Base-by-base conservation (phyloP, 768 basidiomycete genomes). In the Pulveroboletus sp. region DNA sequence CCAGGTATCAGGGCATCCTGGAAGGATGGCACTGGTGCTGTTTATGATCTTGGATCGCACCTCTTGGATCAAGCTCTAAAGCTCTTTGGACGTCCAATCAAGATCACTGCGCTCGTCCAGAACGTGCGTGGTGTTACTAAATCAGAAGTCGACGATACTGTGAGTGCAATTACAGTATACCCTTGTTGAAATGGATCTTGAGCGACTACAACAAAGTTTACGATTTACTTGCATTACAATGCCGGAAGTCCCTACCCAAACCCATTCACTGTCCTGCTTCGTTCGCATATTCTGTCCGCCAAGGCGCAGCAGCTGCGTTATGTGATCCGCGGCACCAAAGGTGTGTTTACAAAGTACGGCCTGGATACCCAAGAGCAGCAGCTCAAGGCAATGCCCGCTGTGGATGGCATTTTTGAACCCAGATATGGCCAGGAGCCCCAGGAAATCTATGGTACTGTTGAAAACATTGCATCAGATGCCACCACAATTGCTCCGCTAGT, bases 351-450 rank as follows among this genome's bases (percentile, higher is more conserved):
- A 49, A 94, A 95, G 67, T 78, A 75, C 59, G 90, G 90, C 6
- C 64, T 89, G 19, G 90, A 92, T 64, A 69, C 81, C 3, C 90
- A 94, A 62, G 91, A 93, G 68, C 81, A 82, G 43, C 84, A 88
- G 54, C 76, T 91, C 42, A 83, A 82, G 60, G 73, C 64, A 11
- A 78, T 83, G 42, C 59, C 75, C 9, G 65, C 70, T 5, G 78
- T 80, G 21, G 64, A 59, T 14, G 71, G 66, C 11, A 79, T 80
- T 34, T 61, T 77, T 52, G 70, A 71, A 38, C 51, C 67, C 5
- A 62, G 63, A 23, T 85, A 79, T 55, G 89, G 86, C 11, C 67
- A 67, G 49, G 87, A 88, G 64, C 80, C 84, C 3, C 76, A 82
- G 60, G 71, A 72, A 33, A 71, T 84, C 48, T 82, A 80, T 74